Evolutionary conservation across 305 asterid species (phyloP).

Genomic region (Stenogyne calaminthoides): DNA sequence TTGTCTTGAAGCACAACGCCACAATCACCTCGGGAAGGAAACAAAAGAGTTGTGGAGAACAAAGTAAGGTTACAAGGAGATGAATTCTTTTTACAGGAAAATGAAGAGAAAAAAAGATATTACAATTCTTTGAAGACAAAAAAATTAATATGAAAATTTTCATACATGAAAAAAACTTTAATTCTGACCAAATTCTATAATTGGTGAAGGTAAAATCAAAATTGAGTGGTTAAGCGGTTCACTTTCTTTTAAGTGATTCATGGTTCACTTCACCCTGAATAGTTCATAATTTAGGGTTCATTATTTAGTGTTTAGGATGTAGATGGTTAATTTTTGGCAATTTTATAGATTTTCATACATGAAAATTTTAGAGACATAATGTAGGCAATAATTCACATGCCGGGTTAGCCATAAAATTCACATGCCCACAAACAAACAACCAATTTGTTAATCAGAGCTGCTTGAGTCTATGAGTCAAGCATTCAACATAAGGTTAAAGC

Average conservation of each 20-base stretch:
- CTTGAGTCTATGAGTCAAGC: background rate
- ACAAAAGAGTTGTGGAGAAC: background rate
- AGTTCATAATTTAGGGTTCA: too few species aligned
- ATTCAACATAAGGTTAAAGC: background rate
- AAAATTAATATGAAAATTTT: too few species aligned
- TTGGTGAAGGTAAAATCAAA: too few species aligned
- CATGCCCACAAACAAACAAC: background rate
- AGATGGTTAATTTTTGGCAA: too few species aligned
- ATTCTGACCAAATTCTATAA: too few species aligned
- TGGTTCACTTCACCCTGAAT: too few species aligned
- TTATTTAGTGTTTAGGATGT: too few species aligned
- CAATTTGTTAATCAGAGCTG: background rate
- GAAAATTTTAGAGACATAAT: background rate
- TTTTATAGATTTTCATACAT: too few species aligned
- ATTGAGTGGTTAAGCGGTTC: too few species aligned
- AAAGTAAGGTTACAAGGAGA: conserved; percentile 22
- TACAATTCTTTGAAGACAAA: conserved; percentile 24
- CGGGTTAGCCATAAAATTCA: too few species aligned
- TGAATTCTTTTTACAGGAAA: background rate
- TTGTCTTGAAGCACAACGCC: conserved; percentile 19
- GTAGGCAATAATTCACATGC: background rate
- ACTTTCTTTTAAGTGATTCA: too few species aligned
- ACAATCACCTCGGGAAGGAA: background rate
- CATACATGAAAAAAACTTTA: too few species aligned
- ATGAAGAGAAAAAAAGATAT: background rate